Evolutionary conservation across 768 basidiomycete genomes (phyloP).

Genomic region (Fistulinella prunicolor): DNA sequence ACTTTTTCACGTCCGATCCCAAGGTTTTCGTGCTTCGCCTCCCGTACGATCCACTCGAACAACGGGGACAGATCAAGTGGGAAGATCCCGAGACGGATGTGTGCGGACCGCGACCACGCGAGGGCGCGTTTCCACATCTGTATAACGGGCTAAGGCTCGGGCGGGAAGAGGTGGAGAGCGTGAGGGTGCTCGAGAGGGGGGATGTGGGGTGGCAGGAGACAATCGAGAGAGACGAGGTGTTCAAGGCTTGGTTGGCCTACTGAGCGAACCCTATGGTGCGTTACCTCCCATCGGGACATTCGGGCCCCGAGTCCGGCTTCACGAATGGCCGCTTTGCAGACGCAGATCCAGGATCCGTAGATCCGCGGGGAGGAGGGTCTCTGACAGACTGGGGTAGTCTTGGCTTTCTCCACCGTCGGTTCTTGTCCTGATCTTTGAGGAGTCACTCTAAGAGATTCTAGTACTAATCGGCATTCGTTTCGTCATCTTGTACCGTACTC

Average conservation of each 20-base stretch:
- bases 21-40: slow-evolving; percentile 44
- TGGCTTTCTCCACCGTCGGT: no score
- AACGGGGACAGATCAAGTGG: slow-evolving; percentile 40
- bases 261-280: slow-evolving; percentile 11
- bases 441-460: no score
- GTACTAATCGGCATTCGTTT: no score
- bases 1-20: slow-evolving; percentile 43
- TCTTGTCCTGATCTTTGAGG: no score
- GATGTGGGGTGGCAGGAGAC: slow-evolving; percentile 33
- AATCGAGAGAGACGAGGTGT: slow-evolving; percentile 14
- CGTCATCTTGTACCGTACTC: no score
- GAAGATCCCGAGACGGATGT: slow-evolving; percentile 42
- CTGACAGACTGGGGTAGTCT: no score
- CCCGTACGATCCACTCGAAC: slow-evolving; percentile 38
- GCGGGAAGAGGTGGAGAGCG: slow-evolving; percentile 43
- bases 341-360: no score
- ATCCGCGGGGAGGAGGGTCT: no score
- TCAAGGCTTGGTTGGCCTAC: slow-evolving; percentile 34
- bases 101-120: slow-evolving; percentile 41
- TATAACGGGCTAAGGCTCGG: slow-evolving; percentile 47
- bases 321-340: no score
- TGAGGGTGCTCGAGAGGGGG: slow-evolving; percentile 27
- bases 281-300: no score
- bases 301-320: no score
- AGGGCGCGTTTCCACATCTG: slow-evolving; percentile 53